Conservation (phyloP, 2,329 filamentous ascomycete genomes). For the Venturia carpophila region DNA sequence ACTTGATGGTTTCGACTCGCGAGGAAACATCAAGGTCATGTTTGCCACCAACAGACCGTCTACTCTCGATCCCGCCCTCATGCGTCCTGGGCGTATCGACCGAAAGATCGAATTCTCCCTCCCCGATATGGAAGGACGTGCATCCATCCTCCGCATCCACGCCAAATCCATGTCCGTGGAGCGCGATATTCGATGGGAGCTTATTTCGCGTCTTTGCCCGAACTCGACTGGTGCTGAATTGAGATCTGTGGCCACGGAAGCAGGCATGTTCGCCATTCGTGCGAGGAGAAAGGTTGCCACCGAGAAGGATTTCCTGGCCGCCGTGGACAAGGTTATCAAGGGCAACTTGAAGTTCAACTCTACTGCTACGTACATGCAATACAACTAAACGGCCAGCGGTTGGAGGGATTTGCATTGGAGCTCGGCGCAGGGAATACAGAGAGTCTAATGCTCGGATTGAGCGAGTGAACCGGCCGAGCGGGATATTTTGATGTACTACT, state of each 20-base stretch:
- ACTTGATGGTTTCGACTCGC: constrained; percentile 88
- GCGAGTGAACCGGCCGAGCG: not conserved
- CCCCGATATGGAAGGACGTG: constrained; percentile 91
- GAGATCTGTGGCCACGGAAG: constrained; percentile 93
- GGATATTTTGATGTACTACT: constrained; percentile 4
- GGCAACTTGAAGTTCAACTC: constrained; percentile 99
- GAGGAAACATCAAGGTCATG: constrained; percentile 99
- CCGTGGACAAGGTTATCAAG: constrained; percentile 99
- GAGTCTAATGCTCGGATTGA: not conserved
- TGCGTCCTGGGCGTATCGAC: constrained; percentile 95
- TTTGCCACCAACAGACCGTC: constrained; percentile 96
- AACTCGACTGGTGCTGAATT: constrained; percentile 96
- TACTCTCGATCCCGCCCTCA: constrained; percentile 90
- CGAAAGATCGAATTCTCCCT: constrained; percentile 98
- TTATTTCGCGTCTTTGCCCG: constrained; percentile 93
- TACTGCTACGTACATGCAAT: constrained; percentile 96
- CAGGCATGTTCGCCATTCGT: constrained; percentile 96
- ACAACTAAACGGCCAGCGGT: constrained; percentile 60
- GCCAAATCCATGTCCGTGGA: constrained; percentile 99
- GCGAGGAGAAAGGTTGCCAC: constrained; percentile 93
- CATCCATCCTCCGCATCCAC: constrained; percentile 96
- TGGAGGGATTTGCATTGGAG: constrained; percentile 14
- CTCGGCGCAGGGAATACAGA: not conserved
- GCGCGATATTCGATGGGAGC: constrained; percentile 96
- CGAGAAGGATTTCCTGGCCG: constrained; percentile 96